A percentile compares a stretch with the other conserved stretches of the same genome.
These are phyloP conservation scores for Stylonectria norvegica DNA, from an alignment of 2,329 filamentous ascomycete species.

Conservation along the genomic window DNA sequence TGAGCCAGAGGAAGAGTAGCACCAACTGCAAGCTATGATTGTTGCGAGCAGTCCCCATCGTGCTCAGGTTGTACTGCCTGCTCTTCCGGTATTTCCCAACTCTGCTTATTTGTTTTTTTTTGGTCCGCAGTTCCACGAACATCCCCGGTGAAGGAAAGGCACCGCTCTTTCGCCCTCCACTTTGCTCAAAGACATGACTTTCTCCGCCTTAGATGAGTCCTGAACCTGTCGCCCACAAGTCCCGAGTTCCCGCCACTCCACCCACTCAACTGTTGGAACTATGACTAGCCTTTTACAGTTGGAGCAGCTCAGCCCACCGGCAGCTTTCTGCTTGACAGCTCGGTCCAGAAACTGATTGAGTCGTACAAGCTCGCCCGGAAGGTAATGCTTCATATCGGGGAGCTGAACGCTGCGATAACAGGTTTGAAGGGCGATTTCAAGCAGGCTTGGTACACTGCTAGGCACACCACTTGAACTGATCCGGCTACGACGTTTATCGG, in stretches of 20 bases:
- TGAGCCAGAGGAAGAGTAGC: too few species aligned
- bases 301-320: slow-evolving; percentile 50
- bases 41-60: too few species aligned
- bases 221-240: slow-evolving; percentile 14
- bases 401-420: slow-evolving; percentile 44
- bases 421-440: slow-evolving; percentile 48
- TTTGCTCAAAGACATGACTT: slow-evolving; percentile 27
- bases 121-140: slow-evolving; percentile 49
- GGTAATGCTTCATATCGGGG: slow-evolving; percentile 40
- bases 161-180: slow-evolving; percentile 36
- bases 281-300: slow-evolving; percentile 48
- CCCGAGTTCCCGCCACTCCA: slow-evolving; percentile 56
- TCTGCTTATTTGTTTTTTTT: too few species aligned
- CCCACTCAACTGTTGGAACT: slow-evolving; percentile 54
- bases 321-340: slow-evolving; percentile 40
- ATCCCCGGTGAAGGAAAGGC: slow-evolving; percentile 48
- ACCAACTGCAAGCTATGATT: too few species aligned
- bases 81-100: too few species aligned
- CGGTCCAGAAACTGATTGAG: slow-evolving; percentile 40
- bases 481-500: slow-evolving; percentile 11
- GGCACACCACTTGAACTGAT: not conserved
- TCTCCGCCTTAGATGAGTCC: too few species aligned
- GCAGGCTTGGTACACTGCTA: slow-evolving; percentile 44
- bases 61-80: too few species aligned
- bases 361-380: slow-evolving; percentile 41